Evolutionary conservation across 345 rosid genomes (phyloP).

Genomic region (Durio zibethinus): DNA sequence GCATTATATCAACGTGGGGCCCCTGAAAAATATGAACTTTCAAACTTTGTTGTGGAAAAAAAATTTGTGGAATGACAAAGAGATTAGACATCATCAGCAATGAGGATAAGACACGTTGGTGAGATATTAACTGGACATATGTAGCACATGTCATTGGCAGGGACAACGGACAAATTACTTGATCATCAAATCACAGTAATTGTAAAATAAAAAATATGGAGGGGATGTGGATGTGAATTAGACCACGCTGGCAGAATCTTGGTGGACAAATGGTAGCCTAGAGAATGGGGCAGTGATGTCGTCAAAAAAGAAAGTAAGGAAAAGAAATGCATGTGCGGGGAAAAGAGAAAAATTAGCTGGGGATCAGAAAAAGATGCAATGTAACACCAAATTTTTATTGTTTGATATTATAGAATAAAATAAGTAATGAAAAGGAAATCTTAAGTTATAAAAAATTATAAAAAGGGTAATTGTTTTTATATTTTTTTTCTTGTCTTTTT

Average conservation of each 20-base stretch:
- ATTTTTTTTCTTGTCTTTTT: too few relatives aligned
- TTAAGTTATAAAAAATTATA: too few relatives aligned
- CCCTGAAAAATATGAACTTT: neutral
- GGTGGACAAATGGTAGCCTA: neutral
- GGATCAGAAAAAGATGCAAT: too few relatives aligned
- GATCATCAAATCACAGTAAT: neutral
- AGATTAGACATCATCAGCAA: neutral
- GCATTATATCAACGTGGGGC: neutral
- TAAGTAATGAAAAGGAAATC: too few relatives aligned
- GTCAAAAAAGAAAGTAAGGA: too few relatives aligned
- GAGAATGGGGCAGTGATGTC: too few relatives aligned
- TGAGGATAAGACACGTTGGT: neutral
- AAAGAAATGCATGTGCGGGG: too few relatives aligned
- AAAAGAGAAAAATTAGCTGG: too few relatives aligned
- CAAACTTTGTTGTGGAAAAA: neutral
- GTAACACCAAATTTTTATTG: too few relatives aligned
- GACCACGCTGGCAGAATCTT: neutral
- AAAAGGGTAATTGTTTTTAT: too few relatives aligned
- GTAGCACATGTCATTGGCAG: neutral
- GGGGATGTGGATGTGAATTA: neutral
- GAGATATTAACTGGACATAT: neutral
- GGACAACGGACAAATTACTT: neutral
- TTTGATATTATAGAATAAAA: too few relatives aligned
- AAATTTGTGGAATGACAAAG: neutral
- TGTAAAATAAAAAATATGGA: too few relatives aligned